These are phyloP conservation scores for Leccinum pachyderme DNA, from an alignment of 1,284 basidiomycete genomes.

Conservation along the genomic window DNA sequence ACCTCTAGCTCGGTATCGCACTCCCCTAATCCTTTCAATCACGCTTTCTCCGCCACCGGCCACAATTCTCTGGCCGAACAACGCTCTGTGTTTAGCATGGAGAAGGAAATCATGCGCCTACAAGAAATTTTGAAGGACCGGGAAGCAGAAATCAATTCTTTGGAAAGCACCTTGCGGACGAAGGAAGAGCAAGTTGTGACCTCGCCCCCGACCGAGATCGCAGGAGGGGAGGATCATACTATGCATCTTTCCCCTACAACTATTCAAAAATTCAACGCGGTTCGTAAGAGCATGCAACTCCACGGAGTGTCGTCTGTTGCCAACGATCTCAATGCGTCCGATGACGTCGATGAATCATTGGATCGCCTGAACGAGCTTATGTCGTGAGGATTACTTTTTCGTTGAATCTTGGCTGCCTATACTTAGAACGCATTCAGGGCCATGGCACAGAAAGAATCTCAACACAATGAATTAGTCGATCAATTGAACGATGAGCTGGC, in stretches of 20 bases:
- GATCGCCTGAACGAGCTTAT: constrained; percentile 83
- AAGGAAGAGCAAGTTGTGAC: constrained; percentile 33
- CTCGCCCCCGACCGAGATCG: constrained; percentile 5
- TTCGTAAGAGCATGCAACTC: constrained; percentile 62
- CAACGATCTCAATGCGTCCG: constrained; percentile 28
- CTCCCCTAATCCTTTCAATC: constrained; percentile 55
- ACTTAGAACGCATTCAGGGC: constrained; percentile 49
- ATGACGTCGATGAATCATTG: constrained; percentile 66
- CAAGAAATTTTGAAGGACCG: constrained; percentile 87
- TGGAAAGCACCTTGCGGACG: constrained; percentile 69
- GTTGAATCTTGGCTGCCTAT: constrained; percentile 6
- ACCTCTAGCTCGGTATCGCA: constrained; percentile 55
- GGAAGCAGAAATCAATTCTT: constrained; percentile 77
- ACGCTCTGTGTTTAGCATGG: constrained; percentile 77
- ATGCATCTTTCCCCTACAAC: constrained; percentile 64
- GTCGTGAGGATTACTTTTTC: constrained; percentile 53
- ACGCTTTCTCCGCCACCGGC: constrained; percentile 57
- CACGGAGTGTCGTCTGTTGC: constrained; percentile 36
- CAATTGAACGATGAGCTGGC: constrained; percentile 64
- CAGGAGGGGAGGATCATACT: constrained; percentile 24
- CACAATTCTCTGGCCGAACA: constrained; percentile 48
- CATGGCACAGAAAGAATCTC: constrained; percentile 92
- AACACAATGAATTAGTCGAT: constrained; percentile 76
- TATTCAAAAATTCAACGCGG: constrained; percentile 65
- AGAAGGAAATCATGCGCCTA: constrained; percentile 89